Conservation (phyloP, 2,329 filamentous ascomycete genomes). For the Alternaria arbusti region DNA sequence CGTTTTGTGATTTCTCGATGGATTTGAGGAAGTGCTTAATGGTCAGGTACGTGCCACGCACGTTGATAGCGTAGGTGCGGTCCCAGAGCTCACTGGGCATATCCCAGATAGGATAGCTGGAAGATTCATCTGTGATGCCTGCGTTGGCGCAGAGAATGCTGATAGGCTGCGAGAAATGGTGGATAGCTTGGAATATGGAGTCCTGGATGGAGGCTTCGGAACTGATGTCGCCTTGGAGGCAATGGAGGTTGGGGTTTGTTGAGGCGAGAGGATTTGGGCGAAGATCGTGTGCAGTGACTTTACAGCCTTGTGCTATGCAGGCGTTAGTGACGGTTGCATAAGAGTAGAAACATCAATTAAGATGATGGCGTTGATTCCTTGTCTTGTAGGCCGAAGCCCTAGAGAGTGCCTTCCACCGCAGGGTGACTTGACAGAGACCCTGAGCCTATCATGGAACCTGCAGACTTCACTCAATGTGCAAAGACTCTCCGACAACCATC, state of each 20-base stretch:
- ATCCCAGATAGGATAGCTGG: slow-evolving; percentile 60
- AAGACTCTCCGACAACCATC: not conserved
- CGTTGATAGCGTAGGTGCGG: slow-evolving; percentile 57
- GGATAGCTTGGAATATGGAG: slow-evolving; percentile 51
- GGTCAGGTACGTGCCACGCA: slow-evolving; percentile 61
- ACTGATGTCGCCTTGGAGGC: slow-evolving; percentile 56
- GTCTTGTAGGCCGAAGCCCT: not conserved
- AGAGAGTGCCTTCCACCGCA: not conserved
- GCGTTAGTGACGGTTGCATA: slow-evolving; percentile 1
- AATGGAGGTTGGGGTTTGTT: slow-evolving; percentile 45
- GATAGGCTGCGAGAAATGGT: slow-evolving; percentile 55
- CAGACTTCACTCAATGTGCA: not conserved
- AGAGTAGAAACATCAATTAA: too few species aligned
- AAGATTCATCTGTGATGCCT: slow-evolving; percentile 59
- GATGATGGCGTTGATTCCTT: not conserved
- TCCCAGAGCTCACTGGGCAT: slow-evolving; percentile 60
- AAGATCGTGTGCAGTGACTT: slow-evolving; percentile 61
- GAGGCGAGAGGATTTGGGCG: slow-evolving; percentile 43
- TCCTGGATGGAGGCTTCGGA: slow-evolving; percentile 54
- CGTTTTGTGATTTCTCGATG: slow-evolving; percentile 49
- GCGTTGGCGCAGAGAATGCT: slow-evolving; percentile 62
- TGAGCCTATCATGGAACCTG: not conserved
- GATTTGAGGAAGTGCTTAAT: slow-evolving; percentile 62
- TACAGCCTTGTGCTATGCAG: slow-evolving; percentile 58
- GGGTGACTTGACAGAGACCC: not conserved